Conservation (phyloP, 179 eudicot genomes). For the Corrigiola litoralis region DNA sequence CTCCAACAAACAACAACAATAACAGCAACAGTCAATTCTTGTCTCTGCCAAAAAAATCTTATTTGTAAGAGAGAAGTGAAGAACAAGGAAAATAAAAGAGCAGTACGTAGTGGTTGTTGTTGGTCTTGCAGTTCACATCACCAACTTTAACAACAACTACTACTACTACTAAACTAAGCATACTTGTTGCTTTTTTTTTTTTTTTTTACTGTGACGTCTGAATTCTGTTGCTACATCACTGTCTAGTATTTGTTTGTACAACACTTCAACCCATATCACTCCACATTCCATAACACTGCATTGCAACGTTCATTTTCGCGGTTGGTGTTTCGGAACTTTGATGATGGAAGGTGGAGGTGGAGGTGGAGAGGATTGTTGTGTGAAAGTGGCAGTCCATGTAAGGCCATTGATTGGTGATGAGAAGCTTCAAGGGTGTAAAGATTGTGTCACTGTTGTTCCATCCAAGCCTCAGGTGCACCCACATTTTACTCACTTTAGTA, state of each 20-base stretch:
- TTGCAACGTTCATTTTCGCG: neutral
- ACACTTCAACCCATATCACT: neutral
- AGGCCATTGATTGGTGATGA: constrained; percentile 95
- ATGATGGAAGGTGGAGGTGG: constrained; percentile 37
- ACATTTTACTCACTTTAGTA: neutral
- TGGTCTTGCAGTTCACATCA: constrained; percentile 30
- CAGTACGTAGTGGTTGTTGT: constrained; percentile 26
- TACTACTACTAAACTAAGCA: constrained; percentile 7
- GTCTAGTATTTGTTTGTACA: constrained; percentile 14
- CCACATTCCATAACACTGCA: constrained; percentile 1
- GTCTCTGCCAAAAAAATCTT: constrained; percentile 5
- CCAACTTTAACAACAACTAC: constrained; percentile 41
- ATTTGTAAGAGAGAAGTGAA: constrained; percentile 29
- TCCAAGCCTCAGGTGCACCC: constrained; percentile 80
- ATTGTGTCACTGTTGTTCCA: constrained; percentile 72
- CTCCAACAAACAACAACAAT: constrained; percentile 12
- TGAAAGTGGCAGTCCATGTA: constrained; percentile 90
- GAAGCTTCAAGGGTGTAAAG: constrained; percentile 84
- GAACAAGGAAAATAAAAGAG: constrained; percentile 29
- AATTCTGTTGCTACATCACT: constrained; percentile 27
- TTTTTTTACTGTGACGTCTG: constrained; percentile 1
- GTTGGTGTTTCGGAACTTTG: too few species aligned
- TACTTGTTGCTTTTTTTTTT: neutral
- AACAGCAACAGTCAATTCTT: constrained; percentile 9
- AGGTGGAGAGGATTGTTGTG: constrained; percentile 72